Evolutionary conservation across 176 grass and related monocot genomes (phyloP).

Genomic region (Zoysia japonica): DNA sequence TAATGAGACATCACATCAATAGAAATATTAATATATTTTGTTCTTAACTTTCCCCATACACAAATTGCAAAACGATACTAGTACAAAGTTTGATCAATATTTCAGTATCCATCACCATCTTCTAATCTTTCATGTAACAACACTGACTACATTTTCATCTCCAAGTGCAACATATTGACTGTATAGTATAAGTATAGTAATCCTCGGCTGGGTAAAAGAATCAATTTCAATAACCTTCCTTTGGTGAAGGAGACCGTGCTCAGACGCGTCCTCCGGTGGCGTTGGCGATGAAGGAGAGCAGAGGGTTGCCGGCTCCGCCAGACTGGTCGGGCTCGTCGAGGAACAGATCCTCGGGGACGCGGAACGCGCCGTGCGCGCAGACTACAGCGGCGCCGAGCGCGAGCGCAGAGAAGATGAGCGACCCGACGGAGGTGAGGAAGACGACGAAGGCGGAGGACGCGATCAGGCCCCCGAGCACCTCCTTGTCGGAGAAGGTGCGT

Average conservation of each 20-base stretch:
- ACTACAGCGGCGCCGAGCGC: conserved; percentile 48
- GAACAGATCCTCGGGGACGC: conserved; percentile 66
- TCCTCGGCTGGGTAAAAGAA: too few relatives aligned
- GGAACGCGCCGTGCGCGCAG: conserved; percentile 58
- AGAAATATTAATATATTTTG: too few relatives aligned
- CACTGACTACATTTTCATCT: too few relatives aligned
- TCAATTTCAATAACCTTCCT: too few relatives aligned
- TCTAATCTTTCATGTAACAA: too few relatives aligned
- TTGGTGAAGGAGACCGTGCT: not conserved
- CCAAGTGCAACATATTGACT: too few relatives aligned
- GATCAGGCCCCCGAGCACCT: conserved; percentile 52
- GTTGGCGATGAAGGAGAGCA: conserved; percentile 53
- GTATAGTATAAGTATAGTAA: too few relatives aligned
- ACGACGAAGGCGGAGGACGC: conserved; percentile 57
- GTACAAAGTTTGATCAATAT: too few relatives aligned
- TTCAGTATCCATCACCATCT: too few relatives aligned
- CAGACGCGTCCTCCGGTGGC: conserved; percentile 43
- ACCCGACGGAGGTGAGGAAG: conserved; percentile 73
- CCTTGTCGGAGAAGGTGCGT: conserved; percentile 56
- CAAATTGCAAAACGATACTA: too few relatives aligned
- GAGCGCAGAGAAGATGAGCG: conserved; percentile 71
- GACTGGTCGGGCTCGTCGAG: conserved; percentile 62
- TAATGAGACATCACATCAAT: too few relatives aligned
- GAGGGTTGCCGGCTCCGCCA: conserved; percentile 15
- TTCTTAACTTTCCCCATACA: too few relatives aligned